A percentile compares a stretch with the other conserved stretches of the same genome.
Evolutionary conservation across 169 alveolate species (phyloP).

Genomic region (Plasmodium relictum): DNA sequence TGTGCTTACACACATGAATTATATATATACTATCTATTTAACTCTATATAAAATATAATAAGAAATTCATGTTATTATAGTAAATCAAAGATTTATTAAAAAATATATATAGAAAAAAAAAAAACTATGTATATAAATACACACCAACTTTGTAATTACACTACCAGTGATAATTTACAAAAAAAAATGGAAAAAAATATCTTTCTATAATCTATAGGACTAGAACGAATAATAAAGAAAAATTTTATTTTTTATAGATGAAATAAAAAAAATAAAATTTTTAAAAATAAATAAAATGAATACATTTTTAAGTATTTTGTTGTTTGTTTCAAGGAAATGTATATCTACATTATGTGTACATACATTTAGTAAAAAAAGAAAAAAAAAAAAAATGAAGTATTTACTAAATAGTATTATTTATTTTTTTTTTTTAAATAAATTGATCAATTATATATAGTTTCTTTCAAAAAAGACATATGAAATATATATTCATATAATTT

Average conservation of each 20-base stretch:
- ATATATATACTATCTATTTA: too few relatives aligned
- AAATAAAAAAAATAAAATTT: conserved; percentile 1
- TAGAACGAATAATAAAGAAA: not conserved
- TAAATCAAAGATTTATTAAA: too few relatives aligned
- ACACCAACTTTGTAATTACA: conserved; percentile 21
- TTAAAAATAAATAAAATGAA: not conserved
- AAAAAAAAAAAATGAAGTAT: not conserved
- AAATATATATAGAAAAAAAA: too few relatives aligned
- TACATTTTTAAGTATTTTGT: not conserved
- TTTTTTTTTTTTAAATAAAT: too few relatives aligned
- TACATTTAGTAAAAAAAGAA: conserved; percentile 1
- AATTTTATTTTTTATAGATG: not conserved
- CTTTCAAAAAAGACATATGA: too few relatives aligned
- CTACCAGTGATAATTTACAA: conserved; percentile 13
- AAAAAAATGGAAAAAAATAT: not conserved
- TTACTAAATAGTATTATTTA: too few relatives aligned
- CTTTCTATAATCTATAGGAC: conserved; percentile 1
- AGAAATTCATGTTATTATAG: too few relatives aligned
- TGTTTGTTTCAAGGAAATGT: not conserved
- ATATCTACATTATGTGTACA: conserved; percentile 11
- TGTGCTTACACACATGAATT: too few relatives aligned
- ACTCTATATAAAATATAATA: too few relatives aligned
- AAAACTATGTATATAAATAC: too few relatives aligned
- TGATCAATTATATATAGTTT: too few relatives aligned
- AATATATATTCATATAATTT: too few relatives aligned